Base-by-base conservation (phyloP, 306 rosid species). In the Begonia fuchsioides region DNA sequence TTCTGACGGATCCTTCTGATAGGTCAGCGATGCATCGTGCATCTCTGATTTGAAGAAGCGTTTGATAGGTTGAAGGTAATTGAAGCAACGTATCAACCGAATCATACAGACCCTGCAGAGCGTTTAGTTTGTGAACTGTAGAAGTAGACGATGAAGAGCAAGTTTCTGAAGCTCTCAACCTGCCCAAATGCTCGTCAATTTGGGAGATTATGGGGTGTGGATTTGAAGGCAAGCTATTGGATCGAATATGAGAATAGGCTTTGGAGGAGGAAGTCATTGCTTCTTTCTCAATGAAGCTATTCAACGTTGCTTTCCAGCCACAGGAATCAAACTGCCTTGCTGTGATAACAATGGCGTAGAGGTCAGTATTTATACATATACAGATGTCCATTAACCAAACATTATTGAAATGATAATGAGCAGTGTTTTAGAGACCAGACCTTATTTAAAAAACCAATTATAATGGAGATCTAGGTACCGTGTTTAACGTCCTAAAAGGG, bases 171-270 rank as follows among this genome's bases (percentile, higher is more conserved):
- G 43, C 39, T 13, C 39, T 52, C 13, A 69, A 51, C 47, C 52
- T 45, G 58, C 56, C 38, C 38, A 63, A 51, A 14, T 53, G 59
- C 49, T 58, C 66, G 11, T 69, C 62, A 17, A 53, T 52, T 48
- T 49, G 48, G 26, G 53, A 11, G 13, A 63, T 32, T 16, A 63
- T 13, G 8, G 59, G 69, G 45, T 63, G 69, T 44, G 66, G 59
- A 44, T 18, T 54, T 51, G 69, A 38, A 14, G 65, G 61, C 47
- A 68, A 49, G 57, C 65, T 68, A 46, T 62, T 57, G 11, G 61
- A 62, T 6, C 67, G 51, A 40, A 52, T 19, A 45, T 57, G 60
- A 58, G 3, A 43, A 40, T 50, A 18, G 43, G 44, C 38, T 12
- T 32, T 60, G 11, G 51, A 43, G 43, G 39, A 49, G 40, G 47